Percentiles rank a stretch among this genome's conserved stretches.
Evolutionary conservation across 2,329 filamentous ascomycete genomes (phyloP).

Genomic region (Fusarium nisikadoi): DNA sequence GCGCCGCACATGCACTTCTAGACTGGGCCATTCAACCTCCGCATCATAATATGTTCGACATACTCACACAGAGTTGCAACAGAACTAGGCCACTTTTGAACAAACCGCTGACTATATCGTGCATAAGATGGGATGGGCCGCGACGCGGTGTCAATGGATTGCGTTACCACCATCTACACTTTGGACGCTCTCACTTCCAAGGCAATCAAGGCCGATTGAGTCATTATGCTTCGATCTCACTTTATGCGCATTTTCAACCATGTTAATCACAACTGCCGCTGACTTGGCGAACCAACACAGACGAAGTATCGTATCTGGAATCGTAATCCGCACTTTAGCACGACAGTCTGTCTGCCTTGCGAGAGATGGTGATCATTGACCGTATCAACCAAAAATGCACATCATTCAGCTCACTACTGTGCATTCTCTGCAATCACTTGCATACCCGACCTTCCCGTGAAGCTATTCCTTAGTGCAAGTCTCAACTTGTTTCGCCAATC

Average conservation of each 20-base stretch:
- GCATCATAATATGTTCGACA: conserved; percentile 15
- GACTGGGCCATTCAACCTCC: conserved; percentile 11
- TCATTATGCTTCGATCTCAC: neutral
- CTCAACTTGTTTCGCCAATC: conserved; percentile 9
- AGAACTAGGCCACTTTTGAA: neutral
- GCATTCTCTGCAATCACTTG: conserved; percentile 4
- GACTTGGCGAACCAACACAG: neutral
- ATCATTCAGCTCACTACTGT: conserved; percentile 4
- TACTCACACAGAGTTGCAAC: neutral
- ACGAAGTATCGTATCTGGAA: neutral
- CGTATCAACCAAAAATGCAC: neutral
- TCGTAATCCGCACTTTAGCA: neutral
- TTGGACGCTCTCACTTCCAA: neutral
- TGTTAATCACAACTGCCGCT: neutral
- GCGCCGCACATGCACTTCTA: conserved; percentile 13
- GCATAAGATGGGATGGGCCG: conserved; percentile 8
- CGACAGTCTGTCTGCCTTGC: neutral
- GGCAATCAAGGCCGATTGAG: neutral
- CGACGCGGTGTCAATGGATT: neutral
- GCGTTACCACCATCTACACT: conserved; percentile 11
- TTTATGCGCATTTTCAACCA: neutral
- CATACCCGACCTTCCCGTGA: conserved; percentile 13
- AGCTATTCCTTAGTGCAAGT: conserved; percentile 1
- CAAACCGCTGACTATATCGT: conserved; percentile 22
- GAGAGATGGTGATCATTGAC: neutral